phyloP scores from a whole-genome alignment of 139 green algal genomes.

The Marvania coccoides region DNA sequence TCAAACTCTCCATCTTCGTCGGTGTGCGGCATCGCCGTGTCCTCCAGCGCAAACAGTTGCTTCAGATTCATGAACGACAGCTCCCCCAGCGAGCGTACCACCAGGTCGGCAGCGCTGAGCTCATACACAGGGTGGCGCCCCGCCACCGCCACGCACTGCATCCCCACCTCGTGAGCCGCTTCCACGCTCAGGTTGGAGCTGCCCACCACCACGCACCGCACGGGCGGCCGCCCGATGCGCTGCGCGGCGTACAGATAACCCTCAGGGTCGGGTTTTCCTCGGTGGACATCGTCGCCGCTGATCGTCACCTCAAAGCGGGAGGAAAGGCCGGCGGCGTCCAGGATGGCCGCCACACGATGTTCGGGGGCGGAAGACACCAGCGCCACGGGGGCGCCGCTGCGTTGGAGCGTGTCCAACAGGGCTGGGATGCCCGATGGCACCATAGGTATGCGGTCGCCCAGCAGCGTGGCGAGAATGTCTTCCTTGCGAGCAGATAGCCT shows the following conservation, averaged over 20 bases:
- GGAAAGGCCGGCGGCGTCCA: slow-evolving; percentile 47
- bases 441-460: slow-evolving; percentile 27
- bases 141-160: slow-evolving; percentile 81
- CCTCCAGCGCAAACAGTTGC: slow-evolving; percentile 78
- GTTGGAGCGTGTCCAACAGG: slow-evolving; percentile 67
- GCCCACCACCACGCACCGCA: slow-evolving; percentile 87
- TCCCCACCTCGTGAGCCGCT: slow-evolving; percentile 80
- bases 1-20: not conserved
- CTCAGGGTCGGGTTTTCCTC: slow-evolving; percentile 67
- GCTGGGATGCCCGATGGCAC: slow-evolving; percentile 36
- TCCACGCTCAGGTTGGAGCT: slow-evolving; percentile 76
- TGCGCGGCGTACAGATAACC: slow-evolving; percentile 63
- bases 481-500: slow-evolving; percentile 70
- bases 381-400: slow-evolving; percentile 44
- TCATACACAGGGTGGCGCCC: slow-evolving; percentile 76
- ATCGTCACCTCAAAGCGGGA: slow-evolving; percentile 67
- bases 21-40: slow-evolving; percentile 7
- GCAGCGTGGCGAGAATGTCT: slow-evolving; percentile 53
- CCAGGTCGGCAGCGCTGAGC: slow-evolving; percentile 78
- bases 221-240: slow-evolving; percentile 67
- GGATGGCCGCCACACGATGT: slow-evolving; percentile 22
- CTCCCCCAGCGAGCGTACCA: slow-evolving; percentile 71
- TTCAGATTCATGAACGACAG: slow-evolving; percentile 91
- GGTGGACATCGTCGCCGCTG: slow-evolving; percentile 66
- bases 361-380: slow-evolving; percentile 61